Conservation (phyloP, 2,329 filamentous ascomycete genomes). For the Venturia nashicola region DNA sequence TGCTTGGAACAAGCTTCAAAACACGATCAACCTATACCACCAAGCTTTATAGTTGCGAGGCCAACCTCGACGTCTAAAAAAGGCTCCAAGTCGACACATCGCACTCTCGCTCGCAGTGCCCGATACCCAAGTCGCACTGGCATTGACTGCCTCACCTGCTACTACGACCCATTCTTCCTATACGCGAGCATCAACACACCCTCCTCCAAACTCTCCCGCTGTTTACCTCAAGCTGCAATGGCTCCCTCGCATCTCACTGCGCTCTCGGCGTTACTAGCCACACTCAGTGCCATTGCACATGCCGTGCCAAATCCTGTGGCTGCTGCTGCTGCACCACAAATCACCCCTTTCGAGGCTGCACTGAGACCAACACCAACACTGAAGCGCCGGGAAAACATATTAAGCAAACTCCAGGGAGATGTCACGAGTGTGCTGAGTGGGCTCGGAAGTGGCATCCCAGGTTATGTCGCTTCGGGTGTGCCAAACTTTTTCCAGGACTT, state of each 20-base stretch:
- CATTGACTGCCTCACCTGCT: neutral
- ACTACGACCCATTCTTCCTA: neutral
- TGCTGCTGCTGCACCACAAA: slow-evolving; percentile 26
- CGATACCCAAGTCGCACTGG: neutral
- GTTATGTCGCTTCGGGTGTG: slow-evolving; percentile 48
- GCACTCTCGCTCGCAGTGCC: neutral
- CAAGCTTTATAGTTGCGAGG: neutral
- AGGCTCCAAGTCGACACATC: neutral
- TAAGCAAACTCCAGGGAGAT: slow-evolving; percentile 36
- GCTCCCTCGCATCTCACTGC: slow-evolving; percentile 1
- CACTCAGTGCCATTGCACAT: neutral
- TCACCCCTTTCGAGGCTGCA: slow-evolving; percentile 35
- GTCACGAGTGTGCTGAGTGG: slow-evolving; percentile 27
- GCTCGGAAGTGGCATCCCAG: slow-evolving; percentile 30
- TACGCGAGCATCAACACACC: neutral
- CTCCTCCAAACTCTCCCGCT: neutral
- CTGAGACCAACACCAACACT: slow-evolving; percentile 29
- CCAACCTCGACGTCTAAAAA: neutral
- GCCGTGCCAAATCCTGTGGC: slow-evolving; percentile 11
- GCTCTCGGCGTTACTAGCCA: neutral
- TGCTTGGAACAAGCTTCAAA: neutral
- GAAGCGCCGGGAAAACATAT: slow-evolving; percentile 33
- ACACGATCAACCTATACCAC: neutral
- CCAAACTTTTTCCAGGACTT: slow-evolving; percentile 57
- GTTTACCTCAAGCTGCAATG: neutral